Conservation (phyloP, 1,139 yeast genomes). For the Candida tunisiensis region DNA sequence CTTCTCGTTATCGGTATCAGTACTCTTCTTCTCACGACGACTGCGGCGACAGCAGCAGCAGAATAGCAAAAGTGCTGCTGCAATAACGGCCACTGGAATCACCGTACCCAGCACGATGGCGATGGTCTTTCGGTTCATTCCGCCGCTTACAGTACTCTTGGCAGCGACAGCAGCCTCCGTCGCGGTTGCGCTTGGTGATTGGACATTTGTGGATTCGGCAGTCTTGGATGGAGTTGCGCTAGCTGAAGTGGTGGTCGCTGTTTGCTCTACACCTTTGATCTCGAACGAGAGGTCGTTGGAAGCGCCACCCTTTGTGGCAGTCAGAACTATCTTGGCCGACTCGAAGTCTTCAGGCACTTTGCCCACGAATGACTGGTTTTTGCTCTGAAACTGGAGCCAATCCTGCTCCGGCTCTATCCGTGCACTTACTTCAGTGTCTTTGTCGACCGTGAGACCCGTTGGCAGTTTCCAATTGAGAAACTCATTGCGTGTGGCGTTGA, state of each 20-base stretch:
- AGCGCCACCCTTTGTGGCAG: conserved; percentile 27
- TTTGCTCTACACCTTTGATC: conserved; percentile 33
- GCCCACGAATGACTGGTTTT: conserved; percentile 56
- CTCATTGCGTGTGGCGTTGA: conserved; percentile 55
- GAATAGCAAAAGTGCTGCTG: conserved; percentile 31
- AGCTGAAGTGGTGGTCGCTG: conserved; percentile 8
- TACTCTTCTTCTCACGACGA: conserved; percentile 22
- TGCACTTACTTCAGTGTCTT: conserved; percentile 30
- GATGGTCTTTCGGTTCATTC: conserved; percentile 26
- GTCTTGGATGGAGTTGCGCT: conserved; percentile 6
- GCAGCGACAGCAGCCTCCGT: conserved; percentile 8
- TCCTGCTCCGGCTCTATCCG: conserved; percentile 16
- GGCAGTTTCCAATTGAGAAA: conserved; percentile 35
- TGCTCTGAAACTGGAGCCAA: conserved; percentile 50
- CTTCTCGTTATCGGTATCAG: conserved; percentile 1
- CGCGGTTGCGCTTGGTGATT: conserved; percentile 8
- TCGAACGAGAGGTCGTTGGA: conserved; percentile 27
- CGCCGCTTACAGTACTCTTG: conserved; percentile 9
- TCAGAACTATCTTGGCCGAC: conserved; percentile 30
- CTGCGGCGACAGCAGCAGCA: conserved; percentile 39
- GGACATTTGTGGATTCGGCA: no score
- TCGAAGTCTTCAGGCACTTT: conserved; percentile 44
- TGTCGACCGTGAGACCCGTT: conserved; percentile 9
- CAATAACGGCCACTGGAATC: conserved; percentile 41
- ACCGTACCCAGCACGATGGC: conserved; percentile 88